These are phyloP conservation scores for Nakaseomyces sp. DNA, from an alignment of 1,139 yeast genomes.

Conservation along the genomic window DNA sequence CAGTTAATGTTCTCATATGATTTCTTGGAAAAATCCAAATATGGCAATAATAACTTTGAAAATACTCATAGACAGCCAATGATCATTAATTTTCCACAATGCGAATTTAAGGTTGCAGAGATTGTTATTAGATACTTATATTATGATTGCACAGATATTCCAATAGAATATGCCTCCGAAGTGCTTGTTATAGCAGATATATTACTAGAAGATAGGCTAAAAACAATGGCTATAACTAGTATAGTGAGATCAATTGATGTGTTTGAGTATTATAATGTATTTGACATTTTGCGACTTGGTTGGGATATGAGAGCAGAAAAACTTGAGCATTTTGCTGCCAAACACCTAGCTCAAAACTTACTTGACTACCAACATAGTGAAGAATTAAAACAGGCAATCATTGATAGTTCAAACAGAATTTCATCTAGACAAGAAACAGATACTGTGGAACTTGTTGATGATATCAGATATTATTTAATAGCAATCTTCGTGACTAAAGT, in stretches of 20 bases:
- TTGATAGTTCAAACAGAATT: slow-evolving; percentile 50
- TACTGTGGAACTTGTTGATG: slow-evolving; percentile 72
- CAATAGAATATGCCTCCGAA: slow-evolving; percentile 44
- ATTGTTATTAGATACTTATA: slow-evolving; percentile 50
- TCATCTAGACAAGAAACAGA: slow-evolving; percentile 60
- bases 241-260: slow-evolving; percentile 37
- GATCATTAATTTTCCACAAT: slow-evolving; percentile 36
- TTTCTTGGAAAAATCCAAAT: slow-evolving; percentile 33
- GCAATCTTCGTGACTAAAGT: slow-evolving; percentile 17
- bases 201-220: slow-evolving; percentile 52
- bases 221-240: slow-evolving; percentile 55
- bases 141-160: slow-evolving; percentile 50
- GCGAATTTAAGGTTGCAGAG: slow-evolving; percentile 41
- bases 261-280: slow-evolving; percentile 35
- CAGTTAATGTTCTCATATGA: slow-evolving; percentile 53
- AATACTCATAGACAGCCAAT: slow-evolving; percentile 14
- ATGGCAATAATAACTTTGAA: slow-evolving; percentile 10
- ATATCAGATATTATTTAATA: slow-evolving; percentile 54
- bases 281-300: slow-evolving; percentile 51
- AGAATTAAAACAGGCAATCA: slow-evolving; percentile 35
- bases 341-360: slow-evolving; percentile 46
- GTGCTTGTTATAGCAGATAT: slow-evolving; percentile 54
- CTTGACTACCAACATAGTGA: slow-evolving; percentile 33
- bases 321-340: slow-evolving; percentile 56
- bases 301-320: slow-evolving; percentile 63